Evolutionary conservation across 176 grass and related monocot species (phyloP).

Genomic region (Dendrocalamus sinicus): DNA sequence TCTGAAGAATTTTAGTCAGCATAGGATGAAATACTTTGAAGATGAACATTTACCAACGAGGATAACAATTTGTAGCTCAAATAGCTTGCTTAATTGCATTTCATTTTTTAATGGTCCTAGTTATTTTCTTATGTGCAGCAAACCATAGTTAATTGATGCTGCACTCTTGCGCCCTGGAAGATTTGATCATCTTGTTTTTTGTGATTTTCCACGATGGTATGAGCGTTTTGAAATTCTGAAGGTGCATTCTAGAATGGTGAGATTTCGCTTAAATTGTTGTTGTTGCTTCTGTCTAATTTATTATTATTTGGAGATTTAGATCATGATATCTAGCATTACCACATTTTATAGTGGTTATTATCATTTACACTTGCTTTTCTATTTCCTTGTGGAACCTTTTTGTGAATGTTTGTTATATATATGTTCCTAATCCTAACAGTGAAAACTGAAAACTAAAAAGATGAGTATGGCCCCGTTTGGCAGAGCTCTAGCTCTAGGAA

Average conservation of each 20-base stretch:
- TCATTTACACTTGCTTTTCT: too few species aligned
- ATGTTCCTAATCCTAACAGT: too few species aligned
- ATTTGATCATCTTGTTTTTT: conserved; percentile 91
- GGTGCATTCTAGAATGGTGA: conserved; percentile 79
- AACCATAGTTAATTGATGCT: conserved; percentile 91
- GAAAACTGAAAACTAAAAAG: too few species aligned
- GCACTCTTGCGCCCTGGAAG: conserved; percentile 87
- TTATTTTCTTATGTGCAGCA: conserved; percentile 60
- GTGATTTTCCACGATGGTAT: conserved; percentile 80
- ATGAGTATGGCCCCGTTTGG: too few species aligned
- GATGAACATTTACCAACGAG: not conserved
- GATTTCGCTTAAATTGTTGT: conserved; percentile 25
- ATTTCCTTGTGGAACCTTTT: too few species aligned
- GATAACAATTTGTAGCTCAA: not conserved
- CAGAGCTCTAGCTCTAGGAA: too few species aligned
- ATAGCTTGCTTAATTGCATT: conserved; percentile 16
- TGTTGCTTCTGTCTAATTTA: conserved; percentile 10
- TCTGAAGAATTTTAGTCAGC: conserved; percentile 12
- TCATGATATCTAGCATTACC: not conserved
- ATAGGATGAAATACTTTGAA: conserved; percentile 14
- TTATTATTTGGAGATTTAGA: not conserved
- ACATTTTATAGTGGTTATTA: not conserved
- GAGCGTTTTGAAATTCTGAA: conserved; percentile 89
- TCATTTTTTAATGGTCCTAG: not conserved
- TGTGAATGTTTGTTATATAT: too few species aligned